Percentiles rank a stretch among this genome's conserved stretches.
Evolutionary conservation across 148 eudicot genomes (phyloP).

Genomic region (Rhododendron kiyosumense): DNA sequence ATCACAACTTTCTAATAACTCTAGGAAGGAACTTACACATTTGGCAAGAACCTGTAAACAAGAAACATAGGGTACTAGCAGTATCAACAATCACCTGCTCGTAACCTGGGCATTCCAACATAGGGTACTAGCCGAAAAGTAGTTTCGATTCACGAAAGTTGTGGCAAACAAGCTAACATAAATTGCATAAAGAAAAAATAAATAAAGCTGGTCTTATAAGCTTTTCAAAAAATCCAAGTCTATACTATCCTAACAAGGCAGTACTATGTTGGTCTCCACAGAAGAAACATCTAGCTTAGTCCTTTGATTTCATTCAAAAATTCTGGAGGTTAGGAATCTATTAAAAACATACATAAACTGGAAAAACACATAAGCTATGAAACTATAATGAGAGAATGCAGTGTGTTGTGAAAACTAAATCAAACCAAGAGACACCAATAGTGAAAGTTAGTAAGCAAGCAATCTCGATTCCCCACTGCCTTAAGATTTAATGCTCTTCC

Average conservation of each 20-base stretch:
- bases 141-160: background rate
- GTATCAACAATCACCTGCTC: too few species aligned
- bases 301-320: too few species aligned
- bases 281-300: background rate
- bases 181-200: background rate
- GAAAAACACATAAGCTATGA: background rate
- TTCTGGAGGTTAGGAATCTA: background rate
- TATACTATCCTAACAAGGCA: background rate
- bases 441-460: background rate
- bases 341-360: background rate
- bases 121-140: too few species aligned
- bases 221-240: background rate
- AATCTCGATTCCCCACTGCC: background rate
- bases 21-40: too few species aligned
- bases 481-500: background rate
- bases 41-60: too few species aligned
- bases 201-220: background rate
- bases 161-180: background rate
- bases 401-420: background rate
- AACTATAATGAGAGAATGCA: background rate
- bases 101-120: too few species aligned
- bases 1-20: too few species aligned
- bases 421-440: background rate
- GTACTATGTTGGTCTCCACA: constrained; percentile 93
- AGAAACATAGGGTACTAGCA: too few species aligned